Evolutionary conservation across 306 rosid species (phyloP).

Genomic region (Styphnolobium japonicum): DNA sequence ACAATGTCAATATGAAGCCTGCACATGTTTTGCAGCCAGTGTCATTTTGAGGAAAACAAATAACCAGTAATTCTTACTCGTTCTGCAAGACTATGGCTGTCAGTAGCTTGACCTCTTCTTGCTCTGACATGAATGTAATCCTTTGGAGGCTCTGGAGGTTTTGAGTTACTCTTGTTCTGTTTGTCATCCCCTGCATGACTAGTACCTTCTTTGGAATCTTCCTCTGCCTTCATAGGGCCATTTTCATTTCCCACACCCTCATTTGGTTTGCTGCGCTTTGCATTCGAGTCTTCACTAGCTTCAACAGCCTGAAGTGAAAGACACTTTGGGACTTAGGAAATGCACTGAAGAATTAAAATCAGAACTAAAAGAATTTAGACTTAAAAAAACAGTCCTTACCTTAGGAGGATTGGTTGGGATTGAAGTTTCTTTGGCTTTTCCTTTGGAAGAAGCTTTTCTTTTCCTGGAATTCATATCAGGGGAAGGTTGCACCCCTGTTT

Average conservation of each 20-base stretch:
- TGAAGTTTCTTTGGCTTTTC: conserved; percentile 57
- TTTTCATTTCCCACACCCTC: conserved; percentile 49
- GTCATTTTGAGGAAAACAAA: neutral
- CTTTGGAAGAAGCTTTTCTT: conserved; percentile 67
- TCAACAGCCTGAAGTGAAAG: conserved; percentile 46
- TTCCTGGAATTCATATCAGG: conserved; percentile 58
- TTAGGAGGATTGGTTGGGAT: conserved; percentile 34
- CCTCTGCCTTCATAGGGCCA: conserved; percentile 47
- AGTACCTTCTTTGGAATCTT: conserved; percentile 43
- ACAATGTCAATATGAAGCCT: conserved; percentile 22
- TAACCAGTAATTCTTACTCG: conserved; percentile 56
- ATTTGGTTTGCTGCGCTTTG: conserved; percentile 56
- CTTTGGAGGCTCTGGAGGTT: conserved; percentile 74
- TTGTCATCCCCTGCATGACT: conserved; percentile 48
- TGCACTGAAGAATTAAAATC: neutral
- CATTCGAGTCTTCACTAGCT: conserved; percentile 40
- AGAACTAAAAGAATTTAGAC: neutral
- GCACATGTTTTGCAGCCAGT: neutral
- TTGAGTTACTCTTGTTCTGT: conserved; percentile 50
- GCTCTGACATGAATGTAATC: conserved; percentile 99
- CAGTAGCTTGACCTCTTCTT: conserved; percentile 98
- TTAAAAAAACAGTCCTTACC: conserved; percentile 39
- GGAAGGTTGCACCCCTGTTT: conserved; percentile 32
- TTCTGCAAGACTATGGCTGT: conserved; percentile 98
- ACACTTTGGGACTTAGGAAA: neutral